Evolutionary conservation across 169 alveolate genomes (phyloP), one percentile per base, ranked within the genome.

Genomic region (Eimeria nieschulzi): DNA sequence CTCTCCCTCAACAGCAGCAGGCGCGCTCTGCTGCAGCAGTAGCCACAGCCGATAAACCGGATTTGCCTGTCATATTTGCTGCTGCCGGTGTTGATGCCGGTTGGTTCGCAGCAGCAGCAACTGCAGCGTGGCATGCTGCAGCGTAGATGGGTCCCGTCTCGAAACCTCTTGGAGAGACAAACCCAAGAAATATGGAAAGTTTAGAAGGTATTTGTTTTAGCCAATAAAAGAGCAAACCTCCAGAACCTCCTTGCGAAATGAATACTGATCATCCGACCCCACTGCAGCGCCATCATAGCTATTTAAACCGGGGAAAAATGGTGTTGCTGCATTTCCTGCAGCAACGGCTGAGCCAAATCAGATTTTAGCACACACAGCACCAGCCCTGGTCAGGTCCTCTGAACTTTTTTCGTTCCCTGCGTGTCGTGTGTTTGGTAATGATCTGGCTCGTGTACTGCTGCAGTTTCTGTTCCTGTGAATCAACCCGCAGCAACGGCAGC

Each of bases 41-140:
- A 54, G 87, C 72, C 73, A 79, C 2, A 71, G 87, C 21, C 59
- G 87, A 5, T 25, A 25, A 5, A 79, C 26, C 17, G 56, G 87
- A 13, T 55, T 79, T 12, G 73, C 71, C 12, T 79, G 87, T 25
- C 87, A 71, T 0, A 12, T 19, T 6, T 66, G 87, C 17, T 25
- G 15, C 53, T 53, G 68, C 59, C 33, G 87, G 9, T 79, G 87
- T 66, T 79, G 73, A 2, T 79, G 46, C 46, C 3, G 87, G 33
- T 55, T 79, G 55, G 54, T 79, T 25, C 87, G 68, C 33, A 79
- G 72, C 23, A 79, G 87, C 59, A 79, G n/a, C 23, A 79, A 21
- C 87, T 79, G 87, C 56, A 79, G 71, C 56, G 71, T 79, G 33
- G 54, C 73, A 25, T 79, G 87, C 56, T 79, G 87, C n/a, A 79